Conservation (phyloP, 1,284 basidiomycete species). For the Wallemia mellicola region DNA sequence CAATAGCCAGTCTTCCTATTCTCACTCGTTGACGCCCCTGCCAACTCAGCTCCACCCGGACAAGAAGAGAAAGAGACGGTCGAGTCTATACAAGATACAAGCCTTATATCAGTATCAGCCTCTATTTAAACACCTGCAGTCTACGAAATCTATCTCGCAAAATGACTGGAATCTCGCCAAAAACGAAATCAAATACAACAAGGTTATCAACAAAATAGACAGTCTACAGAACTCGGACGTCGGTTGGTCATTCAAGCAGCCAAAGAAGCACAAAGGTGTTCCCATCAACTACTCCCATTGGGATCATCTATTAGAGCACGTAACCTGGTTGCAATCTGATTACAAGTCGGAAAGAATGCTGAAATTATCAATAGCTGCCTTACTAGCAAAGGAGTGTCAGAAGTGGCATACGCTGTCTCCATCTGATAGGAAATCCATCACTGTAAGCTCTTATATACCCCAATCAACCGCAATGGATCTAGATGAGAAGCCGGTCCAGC, state of each 20-base stretch:
- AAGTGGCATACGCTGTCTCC: slow-evolving; percentile 55
- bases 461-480: no score
- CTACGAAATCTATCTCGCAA: not conserved
- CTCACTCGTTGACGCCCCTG: not conserved
- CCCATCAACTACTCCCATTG: slow-evolving; percentile 60
- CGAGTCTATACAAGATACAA: no score
- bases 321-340: slow-evolving; percentile 94
- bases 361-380: slow-evolving; percentile 64
- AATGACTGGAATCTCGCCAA: not conserved
- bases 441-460: slow-evolving; percentile 12
- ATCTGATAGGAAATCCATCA: slow-evolving; percentile 5
- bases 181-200: not conserved
- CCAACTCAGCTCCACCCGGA: not conserved
- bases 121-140: no score
- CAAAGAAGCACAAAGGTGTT: slow-evolving; percentile 70
- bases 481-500: no score
- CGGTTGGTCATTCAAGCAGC: slow-evolving; percentile 77
- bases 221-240: slow-evolving; percentile 18
- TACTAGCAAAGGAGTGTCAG: slow-evolving; percentile 49
- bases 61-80: no score
- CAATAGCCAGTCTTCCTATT: no score
- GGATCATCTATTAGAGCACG: slow-evolving; percentile 89
- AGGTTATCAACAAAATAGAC: not conserved
- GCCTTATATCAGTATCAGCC: no score
- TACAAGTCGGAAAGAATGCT: slow-evolving; percentile 78